A percentile compares a stretch with the other conserved stretches of the same genome.
Conservation (phyloP, 2,329 filamentous ascomycete species). For the Cladophialophora immunda region DNA sequence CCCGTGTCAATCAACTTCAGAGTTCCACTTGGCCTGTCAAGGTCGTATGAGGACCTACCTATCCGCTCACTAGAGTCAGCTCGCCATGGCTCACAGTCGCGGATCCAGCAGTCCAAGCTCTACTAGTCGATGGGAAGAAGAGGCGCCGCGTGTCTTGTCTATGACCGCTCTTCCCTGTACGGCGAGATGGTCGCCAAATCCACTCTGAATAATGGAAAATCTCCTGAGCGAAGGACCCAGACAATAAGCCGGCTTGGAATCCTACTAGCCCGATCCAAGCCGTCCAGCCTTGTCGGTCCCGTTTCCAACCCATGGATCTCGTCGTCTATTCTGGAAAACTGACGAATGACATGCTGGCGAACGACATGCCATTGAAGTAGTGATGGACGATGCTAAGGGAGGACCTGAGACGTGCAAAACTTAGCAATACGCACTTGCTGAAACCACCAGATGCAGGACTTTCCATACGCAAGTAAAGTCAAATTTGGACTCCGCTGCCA, state of each 20-base stretch:
- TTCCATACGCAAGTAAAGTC: neutral
- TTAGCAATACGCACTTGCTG: neutral
- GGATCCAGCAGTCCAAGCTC: neutral
- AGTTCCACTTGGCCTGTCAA: neutral
- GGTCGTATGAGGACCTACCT: neutral
- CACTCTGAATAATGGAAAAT: neutral
- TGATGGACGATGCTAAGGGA: neutral
- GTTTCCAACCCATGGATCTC: neutral
- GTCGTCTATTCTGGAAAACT: neutral
- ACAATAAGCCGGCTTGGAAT: neutral
- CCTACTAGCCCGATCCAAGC: neutral
- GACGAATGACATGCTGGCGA: neutral
- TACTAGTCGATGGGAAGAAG: neutral
- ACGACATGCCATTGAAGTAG: neutral
- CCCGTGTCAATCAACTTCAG: neutral
- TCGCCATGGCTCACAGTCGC: neutral
- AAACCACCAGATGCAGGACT: neutral
- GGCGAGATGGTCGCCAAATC: neutral
- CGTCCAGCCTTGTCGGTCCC: neutral
- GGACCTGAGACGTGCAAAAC: neutral
- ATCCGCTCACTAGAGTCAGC: neutral
- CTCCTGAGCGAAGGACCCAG: neutral
- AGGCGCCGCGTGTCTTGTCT: neutral
- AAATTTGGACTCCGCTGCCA: neutral
- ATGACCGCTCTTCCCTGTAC: neutral